These are phyloP conservation scores for Hyphopichia burtonii DNA, from an alignment of 1,139 yeast species.

Conservation along the genomic window DNA sequence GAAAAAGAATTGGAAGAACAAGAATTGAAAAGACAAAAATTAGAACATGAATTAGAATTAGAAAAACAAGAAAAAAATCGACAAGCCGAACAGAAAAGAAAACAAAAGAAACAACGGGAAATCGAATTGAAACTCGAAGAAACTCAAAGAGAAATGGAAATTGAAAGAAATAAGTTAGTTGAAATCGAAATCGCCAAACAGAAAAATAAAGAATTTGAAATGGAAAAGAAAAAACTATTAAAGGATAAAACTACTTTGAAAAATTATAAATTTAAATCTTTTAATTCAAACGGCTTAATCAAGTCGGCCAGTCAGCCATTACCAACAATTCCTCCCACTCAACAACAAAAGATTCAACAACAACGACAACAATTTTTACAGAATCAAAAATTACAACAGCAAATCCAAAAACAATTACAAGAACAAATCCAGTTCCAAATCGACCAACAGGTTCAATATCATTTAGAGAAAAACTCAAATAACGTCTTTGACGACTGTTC, in stretches of 20 bases:
- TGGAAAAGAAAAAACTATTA: neutral
- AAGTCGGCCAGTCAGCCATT: slow-evolving; percentile 1
- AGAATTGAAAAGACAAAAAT: neutral
- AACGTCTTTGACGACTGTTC: no score
- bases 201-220: neutral
- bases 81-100: neutral
- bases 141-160: neutral
- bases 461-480: neutral
- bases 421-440: slow-evolving; percentile 1
- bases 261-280: neutral
- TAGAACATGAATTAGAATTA: neutral
- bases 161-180: neutral
- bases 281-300: neutral
- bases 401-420: neutral
- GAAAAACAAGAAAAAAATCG: neutral
- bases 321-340: slow-evolving; percentile 1
- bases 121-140: neutral
- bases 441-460: slow-evolving; percentile 1
- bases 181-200: neutral
- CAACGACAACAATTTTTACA: neutral
- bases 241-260: neutral
- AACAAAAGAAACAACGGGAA: neutral
- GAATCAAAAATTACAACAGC: neutral
- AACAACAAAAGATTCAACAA: neutral
- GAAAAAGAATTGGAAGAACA: neutral